These are phyloP conservation scores for Ganoderma resinaceum DNA, from an alignment of 1,284 basidiomycete species.

Conservation along the genomic window DNA sequence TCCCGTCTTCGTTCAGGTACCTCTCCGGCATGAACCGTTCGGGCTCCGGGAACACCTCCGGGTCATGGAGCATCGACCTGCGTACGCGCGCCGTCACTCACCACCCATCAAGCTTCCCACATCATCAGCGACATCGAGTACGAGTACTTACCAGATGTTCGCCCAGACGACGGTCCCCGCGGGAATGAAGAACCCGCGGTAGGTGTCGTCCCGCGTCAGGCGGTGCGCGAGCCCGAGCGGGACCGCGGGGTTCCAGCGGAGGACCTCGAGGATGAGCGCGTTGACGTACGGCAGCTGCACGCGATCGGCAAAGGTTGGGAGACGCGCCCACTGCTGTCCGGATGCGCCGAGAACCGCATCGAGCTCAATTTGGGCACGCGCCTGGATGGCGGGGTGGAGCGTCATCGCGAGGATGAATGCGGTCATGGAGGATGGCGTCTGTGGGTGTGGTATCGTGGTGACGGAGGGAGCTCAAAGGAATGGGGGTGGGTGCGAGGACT, in stretches of 20 bases:
- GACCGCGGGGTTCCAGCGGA: conserved; percentile 43
- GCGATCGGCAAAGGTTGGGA: conserved; percentile 43
- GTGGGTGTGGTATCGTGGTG: neutral
- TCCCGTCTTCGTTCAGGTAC: conserved; percentile 30
- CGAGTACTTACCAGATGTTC: conserved; percentile 42
- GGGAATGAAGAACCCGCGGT: conserved; percentile 34
- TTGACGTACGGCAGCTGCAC: conserved; percentile 43
- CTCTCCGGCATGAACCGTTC: conserved; percentile 36
- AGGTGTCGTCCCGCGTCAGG: conserved; percentile 40
- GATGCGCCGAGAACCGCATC: conserved; percentile 39
- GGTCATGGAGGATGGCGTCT: conserved; percentile 39
- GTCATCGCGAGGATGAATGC: conserved; percentile 48
- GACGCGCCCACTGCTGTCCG: conserved; percentile 28
- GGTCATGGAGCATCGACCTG: conserved; percentile 42
- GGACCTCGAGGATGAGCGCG: conserved; percentile 45
- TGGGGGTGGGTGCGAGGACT: too few species aligned
- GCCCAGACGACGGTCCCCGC: conserved; percentile 43
- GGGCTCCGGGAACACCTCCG: conserved; percentile 35
- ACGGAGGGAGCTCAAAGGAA: too few species aligned
- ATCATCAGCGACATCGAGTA: neutral
- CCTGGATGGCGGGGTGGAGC: conserved; percentile 42
- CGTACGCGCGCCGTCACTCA: neutral
- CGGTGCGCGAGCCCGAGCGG: conserved; percentile 40
- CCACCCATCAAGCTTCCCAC: neutral
- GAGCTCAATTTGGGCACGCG: conserved; percentile 46